Conservation (phyloP, 495 filamentous ascomycete genomes). For the Neurospora terricola region DNA sequence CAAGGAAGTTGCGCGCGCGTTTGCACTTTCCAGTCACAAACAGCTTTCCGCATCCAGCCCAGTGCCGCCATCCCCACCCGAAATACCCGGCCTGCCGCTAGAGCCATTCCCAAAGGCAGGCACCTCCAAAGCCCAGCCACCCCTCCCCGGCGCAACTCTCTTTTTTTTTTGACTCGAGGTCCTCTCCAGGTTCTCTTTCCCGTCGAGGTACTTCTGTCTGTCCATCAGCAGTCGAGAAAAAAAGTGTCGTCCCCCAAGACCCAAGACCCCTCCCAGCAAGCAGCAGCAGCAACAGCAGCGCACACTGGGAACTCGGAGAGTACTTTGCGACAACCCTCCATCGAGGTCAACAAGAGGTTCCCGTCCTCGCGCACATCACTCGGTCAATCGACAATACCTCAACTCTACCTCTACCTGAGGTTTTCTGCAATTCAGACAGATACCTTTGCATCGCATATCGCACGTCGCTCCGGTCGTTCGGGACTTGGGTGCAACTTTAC, state of each 20-base stretch:
- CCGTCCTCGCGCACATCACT: not conserved
- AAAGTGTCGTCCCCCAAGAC: not conserved
- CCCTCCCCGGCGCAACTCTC: not conserved
- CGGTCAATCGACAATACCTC: not conserved
- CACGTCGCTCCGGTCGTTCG: not conserved
- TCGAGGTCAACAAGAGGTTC: not conserved
- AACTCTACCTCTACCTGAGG: not conserved
- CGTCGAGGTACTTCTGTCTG: not conserved
- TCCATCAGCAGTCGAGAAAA: not conserved
- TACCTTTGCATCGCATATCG: not conserved
- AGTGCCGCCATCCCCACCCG: not conserved
- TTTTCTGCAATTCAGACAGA: not conserved
- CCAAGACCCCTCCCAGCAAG: not conserved
- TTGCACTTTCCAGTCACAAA: not conserved
- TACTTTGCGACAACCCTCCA: not conserved
- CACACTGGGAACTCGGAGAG: not conserved
- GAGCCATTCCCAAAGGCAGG: not conserved
- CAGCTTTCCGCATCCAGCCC: not conserved
- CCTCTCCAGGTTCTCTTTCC: not conserved
- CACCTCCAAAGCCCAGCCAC: not conserved
- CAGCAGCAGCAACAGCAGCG: not conserved
- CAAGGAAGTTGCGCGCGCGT: not conserved
- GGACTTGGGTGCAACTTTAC: not conserved
- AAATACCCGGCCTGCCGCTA: not conserved
- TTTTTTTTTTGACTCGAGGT: not conserved